These are phyloP conservation scores for Exutisphaerella laricina DNA, from an alignment of 2,329 filamentous ascomycete genomes.

Conservation along the genomic window DNA sequence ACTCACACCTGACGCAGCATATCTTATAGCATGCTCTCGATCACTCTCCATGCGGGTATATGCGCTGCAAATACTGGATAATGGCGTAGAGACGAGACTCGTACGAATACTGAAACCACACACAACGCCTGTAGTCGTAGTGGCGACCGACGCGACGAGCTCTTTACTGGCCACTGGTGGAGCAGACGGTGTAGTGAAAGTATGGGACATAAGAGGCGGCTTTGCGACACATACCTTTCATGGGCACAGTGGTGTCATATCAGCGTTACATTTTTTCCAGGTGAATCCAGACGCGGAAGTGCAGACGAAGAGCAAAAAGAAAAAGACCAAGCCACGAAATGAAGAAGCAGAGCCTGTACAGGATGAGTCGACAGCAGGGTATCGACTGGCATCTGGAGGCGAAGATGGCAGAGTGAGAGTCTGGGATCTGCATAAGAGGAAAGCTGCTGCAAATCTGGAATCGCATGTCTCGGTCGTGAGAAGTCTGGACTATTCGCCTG, in stretches of 20 bases:
- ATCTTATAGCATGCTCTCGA: constrained; percentile 85
- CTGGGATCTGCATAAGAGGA: constrained; percentile 85
- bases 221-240: constrained; percentile 94
- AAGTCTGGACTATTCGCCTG: constrained; percentile 70
- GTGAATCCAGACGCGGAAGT: constrained; percentile 25
- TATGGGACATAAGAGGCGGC: constrained; percentile 89
- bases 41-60: constrained; percentile 96
- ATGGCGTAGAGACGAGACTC: constrained; percentile 60
- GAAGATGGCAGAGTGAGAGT: constrained; percentile 90
- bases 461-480: constrained; percentile 96
- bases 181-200: constrained; percentile 88
- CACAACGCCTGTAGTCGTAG: constrained; percentile 78
- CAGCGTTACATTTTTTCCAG: constrained; percentile 88
- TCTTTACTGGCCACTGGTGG: constrained; percentile 88
- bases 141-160: constrained; percentile 78
- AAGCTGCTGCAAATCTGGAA: constrained; percentile 69
- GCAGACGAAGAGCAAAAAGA: constrained; percentile 35
- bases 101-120: constrained; percentile 83
- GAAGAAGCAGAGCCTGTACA: constrained; percentile 44
- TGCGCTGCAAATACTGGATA: constrained; percentile 55
- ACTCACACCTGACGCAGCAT: constrained; percentile 84
- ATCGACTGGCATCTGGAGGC: constrained; percentile 80
- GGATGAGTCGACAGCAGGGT: constrained; percentile 52
- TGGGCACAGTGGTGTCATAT: constrained; percentile 85
- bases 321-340: constrained; percentile 44